Conservation (phyloP, 768 basidiomycete species). For the Calvatia gigantea region DNA sequence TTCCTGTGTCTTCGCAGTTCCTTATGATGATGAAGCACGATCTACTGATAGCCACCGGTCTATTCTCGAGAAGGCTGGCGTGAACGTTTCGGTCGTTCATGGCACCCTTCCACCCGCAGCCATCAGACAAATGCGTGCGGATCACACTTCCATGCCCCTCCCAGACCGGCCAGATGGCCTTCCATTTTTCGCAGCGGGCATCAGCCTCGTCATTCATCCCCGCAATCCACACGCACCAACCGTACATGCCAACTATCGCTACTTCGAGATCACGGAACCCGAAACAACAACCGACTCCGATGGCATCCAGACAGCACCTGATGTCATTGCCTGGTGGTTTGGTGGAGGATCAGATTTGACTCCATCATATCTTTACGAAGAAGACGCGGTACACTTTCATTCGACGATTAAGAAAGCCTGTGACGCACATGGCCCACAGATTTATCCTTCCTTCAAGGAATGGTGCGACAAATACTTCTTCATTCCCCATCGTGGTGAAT, state of each 20-base stretch:
- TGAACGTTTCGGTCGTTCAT: slow-evolving; percentile 91
- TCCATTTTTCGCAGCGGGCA: slow-evolving; percentile 91
- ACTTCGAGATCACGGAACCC: slow-evolving; percentile 85
- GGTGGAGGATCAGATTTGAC: slow-evolving; percentile 96
- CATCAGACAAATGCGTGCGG: slow-evolving; percentile 91
- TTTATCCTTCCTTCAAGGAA: slow-evolving; percentile 81
- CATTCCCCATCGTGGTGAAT: slow-evolving; percentile 83
- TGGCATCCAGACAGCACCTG: slow-evolving; percentile 34
- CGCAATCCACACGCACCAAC: slow-evolving; percentile 92
- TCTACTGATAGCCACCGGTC: slow-evolving; percentile 27
- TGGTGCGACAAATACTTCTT: slow-evolving; percentile 99
- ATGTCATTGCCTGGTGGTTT: slow-evolving; percentile 94
- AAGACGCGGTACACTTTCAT: slow-evolving; percentile 90
- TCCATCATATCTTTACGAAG: slow-evolving; percentile 86
- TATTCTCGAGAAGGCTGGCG: slow-evolving; percentile 91
- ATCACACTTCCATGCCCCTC: slow-evolving; percentile 76
- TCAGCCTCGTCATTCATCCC: slow-evolving; percentile 93
- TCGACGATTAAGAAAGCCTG: slow-evolving; percentile 70
- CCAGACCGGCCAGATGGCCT: slow-evolving; percentile 59
- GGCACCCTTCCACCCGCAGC: slow-evolving; percentile 85
- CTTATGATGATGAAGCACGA: slow-evolving; percentile 30
- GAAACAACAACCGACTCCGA: slow-evolving; percentile 21
- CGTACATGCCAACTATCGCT: slow-evolving; percentile 94
- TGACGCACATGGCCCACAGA: slow-evolving; percentile 59
- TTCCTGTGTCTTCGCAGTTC: slow-evolving; percentile 76